These are phyloP conservation scores for peach (Prunus persica) DNA, from an alignment of 306 rosid genomes.

Conservation along the genomic window DNA sequence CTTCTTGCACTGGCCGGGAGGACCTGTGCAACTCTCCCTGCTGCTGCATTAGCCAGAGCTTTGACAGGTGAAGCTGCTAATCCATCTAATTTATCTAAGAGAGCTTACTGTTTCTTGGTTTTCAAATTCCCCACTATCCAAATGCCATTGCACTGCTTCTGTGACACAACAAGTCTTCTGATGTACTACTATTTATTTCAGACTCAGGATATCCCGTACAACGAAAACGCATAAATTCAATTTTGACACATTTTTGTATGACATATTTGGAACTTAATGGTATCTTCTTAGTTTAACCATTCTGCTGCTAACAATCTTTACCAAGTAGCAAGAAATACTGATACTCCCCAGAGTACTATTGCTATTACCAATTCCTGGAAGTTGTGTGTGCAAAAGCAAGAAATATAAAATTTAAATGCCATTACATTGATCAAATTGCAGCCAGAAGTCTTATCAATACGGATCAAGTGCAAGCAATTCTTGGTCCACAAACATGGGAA, in stretches of 20 bases:
- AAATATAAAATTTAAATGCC: background rate
- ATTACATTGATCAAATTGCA: constrained; percentile 1
- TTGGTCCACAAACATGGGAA: constrained; percentile 15
- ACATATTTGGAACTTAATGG: too few relatives aligned
- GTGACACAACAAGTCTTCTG: background rate
- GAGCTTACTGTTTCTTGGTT: too few relatives aligned
- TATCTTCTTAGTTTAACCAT: too few relatives aligned
- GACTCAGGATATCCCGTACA: background rate
- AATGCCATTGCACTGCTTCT: background rate
- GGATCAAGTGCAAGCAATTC: background rate
- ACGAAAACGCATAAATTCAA: background rate
- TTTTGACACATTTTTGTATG: background rate
- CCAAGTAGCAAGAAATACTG: too few relatives aligned
- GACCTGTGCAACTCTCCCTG: too few relatives aligned
- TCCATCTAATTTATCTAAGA: too few relatives aligned
- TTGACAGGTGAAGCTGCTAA: too few relatives aligned
- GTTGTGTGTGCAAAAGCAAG: background rate
- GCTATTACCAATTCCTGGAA: background rate
- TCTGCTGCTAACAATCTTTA: too few relatives aligned
- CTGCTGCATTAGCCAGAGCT: too few relatives aligned
- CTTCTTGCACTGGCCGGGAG: too few relatives aligned
- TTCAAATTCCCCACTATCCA: too few relatives aligned
- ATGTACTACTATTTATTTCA: background rate
- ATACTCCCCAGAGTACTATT: too few relatives aligned
- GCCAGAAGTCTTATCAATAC: constrained; percentile 11